Conservation (phyloP, 23 red algal species). For the Chondrus crispus region DNA sequence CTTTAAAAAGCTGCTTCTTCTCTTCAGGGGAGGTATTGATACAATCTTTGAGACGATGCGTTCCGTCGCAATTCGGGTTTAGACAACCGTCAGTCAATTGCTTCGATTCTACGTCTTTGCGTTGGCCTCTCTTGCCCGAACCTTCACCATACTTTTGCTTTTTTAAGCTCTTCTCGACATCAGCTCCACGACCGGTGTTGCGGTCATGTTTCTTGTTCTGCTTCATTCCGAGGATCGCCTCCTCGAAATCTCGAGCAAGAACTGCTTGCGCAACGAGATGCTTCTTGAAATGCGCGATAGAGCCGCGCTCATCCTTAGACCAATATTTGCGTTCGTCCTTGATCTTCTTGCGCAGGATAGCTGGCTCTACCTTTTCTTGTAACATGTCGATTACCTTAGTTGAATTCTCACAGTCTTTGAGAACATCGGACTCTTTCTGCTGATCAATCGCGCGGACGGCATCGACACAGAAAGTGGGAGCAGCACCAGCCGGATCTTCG, state of each 20-base stretch:
- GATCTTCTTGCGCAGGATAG: background rate
- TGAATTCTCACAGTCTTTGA: background rate
- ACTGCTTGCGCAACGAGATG: background rate
- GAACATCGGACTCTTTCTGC: background rate
- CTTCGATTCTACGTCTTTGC: background rate
- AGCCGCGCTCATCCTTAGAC: background rate
- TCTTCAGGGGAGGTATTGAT: background rate
- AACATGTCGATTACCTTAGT: background rate
- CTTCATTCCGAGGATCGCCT: background rate
- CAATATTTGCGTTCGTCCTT: background rate
- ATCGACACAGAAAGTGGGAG: background rate
- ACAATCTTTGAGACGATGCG: background rate
- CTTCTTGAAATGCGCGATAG: background rate
- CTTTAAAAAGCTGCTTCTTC: background rate
- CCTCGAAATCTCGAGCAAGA: background rate
- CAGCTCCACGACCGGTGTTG: background rate
- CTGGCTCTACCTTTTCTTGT: background rate
- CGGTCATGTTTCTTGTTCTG: background rate
- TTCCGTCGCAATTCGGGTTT: background rate
- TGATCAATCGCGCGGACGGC: background rate
- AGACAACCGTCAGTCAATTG: background rate
- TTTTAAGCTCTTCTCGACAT: background rate
- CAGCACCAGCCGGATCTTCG: background rate
- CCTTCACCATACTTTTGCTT: background rate
- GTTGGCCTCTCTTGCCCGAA: background rate